phyloP scores from a whole-genome alignment of 306 rosid genomes.

The Quercus variabilis region DNA sequence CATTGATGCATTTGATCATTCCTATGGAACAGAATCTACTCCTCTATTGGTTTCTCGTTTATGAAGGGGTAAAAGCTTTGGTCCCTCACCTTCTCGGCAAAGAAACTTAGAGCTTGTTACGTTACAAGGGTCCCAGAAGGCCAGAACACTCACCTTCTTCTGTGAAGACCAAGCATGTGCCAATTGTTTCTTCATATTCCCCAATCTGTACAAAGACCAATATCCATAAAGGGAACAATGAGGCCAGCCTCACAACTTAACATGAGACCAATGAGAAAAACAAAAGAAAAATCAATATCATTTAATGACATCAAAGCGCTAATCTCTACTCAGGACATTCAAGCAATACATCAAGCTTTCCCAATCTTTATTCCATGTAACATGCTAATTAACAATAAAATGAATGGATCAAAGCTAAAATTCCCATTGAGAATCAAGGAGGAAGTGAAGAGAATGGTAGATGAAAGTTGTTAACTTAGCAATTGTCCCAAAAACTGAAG shows the following conservation, averaged over 20 bases:
- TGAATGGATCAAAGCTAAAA: background rate
- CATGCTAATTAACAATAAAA: background rate
- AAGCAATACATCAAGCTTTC: background rate
- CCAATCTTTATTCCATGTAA: background rate
- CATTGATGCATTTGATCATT: background rate
- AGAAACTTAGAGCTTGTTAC: background rate
- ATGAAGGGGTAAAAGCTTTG: background rate
- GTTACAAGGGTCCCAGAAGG: background rate
- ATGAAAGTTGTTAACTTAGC: background rate
- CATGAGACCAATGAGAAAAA: background rate
- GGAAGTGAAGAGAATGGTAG: background rate
- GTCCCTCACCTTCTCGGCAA: background rate
- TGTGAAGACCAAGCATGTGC: slow-evolving; percentile 62
- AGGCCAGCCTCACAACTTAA: background rate
- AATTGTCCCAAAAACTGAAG: too few species aligned
- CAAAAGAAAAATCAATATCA: background rate
- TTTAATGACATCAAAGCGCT: background rate
- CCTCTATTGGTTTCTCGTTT: background rate
- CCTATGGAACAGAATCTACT: background rate
- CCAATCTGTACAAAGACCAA: slow-evolving; percentile 54
- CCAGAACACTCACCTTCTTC: slow-evolving; percentile 50
- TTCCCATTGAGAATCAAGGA: background rate
- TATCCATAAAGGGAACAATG: background rate
- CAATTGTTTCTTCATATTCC: slow-evolving; percentile 69
- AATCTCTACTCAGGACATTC: background rate